phyloP scores from a whole-genome alignment of 805 yeast species.

The Cyberlindnera sargentensis region DNA sequence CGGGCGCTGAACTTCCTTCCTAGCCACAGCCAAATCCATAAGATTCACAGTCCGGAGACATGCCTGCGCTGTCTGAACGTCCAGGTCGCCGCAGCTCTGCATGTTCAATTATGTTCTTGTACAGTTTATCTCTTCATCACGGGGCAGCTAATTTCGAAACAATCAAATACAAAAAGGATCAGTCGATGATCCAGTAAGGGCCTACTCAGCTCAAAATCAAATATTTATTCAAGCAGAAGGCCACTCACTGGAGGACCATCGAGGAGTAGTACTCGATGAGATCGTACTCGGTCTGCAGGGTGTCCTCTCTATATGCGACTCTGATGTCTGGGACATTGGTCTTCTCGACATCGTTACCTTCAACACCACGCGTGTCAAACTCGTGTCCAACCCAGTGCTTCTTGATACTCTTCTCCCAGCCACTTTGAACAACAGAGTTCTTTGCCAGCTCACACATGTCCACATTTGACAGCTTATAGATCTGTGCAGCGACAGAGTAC shows the following conservation, averaged over 20 bases:
- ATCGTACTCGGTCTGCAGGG: constrained; percentile 63
- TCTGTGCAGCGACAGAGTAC: constrained; percentile 97
- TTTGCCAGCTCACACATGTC: constrained; percentile 97
- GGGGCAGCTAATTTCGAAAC: too few relatives aligned
- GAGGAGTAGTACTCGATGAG: constrained; percentile 53
- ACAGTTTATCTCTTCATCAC: too few relatives aligned
- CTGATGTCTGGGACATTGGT: constrained; percentile 93
- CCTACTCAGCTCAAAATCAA: not conserved
- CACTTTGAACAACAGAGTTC: constrained; percentile 89
- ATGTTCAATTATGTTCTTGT: too few relatives aligned
- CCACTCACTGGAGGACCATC: not conserved
- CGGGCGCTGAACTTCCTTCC: too few relatives aligned
- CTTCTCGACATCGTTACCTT: constrained; percentile 85
- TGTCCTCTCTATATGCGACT: constrained; percentile 76
- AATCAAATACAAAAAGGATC: too few relatives aligned
- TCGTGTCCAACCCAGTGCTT: constrained; percentile 86
- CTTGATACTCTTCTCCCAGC: constrained; percentile 83
- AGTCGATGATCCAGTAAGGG: too few relatives aligned
- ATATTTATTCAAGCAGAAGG: not conserved
- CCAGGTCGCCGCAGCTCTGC: too few relatives aligned
- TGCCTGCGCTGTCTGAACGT: too few relatives aligned
- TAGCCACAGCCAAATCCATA: too few relatives aligned
- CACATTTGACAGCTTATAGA: constrained; percentile 86
- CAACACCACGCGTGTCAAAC: constrained; percentile 51
- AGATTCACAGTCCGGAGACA: too few relatives aligned